Conservation (phyloP, 495 filamentous ascomycete genomes). For the Penicillium waksmanii region DNA sequence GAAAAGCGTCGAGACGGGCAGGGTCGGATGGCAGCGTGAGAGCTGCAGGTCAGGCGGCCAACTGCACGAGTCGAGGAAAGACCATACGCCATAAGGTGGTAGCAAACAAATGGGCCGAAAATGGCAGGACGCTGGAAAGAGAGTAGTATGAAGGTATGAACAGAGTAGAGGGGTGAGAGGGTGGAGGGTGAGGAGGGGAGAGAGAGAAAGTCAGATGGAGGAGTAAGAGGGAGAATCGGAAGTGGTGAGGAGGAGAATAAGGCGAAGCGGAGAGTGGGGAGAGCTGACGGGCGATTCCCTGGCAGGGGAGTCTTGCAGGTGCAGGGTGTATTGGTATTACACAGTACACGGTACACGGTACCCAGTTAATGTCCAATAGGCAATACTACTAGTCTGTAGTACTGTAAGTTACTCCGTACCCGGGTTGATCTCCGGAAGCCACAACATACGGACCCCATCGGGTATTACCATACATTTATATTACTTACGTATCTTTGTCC, state of each 20-base stretch:
- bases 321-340: background rate
- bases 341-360: too few species aligned
- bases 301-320: background rate
- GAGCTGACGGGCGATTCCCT: conserved; percentile 36
- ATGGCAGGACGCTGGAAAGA: conserved; percentile 12
- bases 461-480: background rate
- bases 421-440: background rate
- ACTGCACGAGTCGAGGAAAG: conserved; percentile 43
- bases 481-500: background rate
- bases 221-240: conserved; percentile 20
- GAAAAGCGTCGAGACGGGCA: conserved; percentile 29
- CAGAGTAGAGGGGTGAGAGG: conserved; percentile 11
- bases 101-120: conserved; percentile 20
- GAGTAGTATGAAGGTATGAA: background rate
- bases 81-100: conserved; percentile 48
- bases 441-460: background rate
- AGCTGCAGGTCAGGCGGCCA: conserved; percentile 51
- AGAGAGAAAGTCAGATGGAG: conserved; percentile 17
- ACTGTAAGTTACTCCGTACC: background rate
- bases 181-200: conserved; percentile 12
- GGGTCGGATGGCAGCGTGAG: conserved; percentile 47
- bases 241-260: conserved; percentile 20
- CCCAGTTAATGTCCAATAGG: too few species aligned
- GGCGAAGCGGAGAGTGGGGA: conserved; percentile 37
- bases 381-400: too few species aligned